Percentiles rank a stretch among this genome's conserved stretches.
phyloP scores from a whole-genome alignment of 1,139 yeast species.

The Blastobotrys persicus region DNA sequence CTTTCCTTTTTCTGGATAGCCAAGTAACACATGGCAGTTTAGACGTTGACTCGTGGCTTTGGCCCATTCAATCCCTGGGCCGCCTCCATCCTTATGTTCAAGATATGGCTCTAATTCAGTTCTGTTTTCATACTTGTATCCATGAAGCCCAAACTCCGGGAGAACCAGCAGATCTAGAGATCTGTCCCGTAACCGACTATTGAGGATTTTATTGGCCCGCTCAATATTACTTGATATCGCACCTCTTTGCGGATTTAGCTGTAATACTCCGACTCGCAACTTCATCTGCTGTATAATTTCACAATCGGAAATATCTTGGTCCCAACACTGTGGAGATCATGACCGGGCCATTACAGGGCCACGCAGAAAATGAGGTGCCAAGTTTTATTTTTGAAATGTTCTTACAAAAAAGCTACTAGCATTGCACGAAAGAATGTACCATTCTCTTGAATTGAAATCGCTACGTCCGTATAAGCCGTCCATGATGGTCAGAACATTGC shows the following conservation, averaged over 20 bases:
- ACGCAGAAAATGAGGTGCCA: too few species aligned
- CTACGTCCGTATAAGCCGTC: too few species aligned
- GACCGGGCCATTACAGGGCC: too few species aligned
- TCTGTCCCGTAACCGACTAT: constrained; percentile 25
- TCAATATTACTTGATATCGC: constrained; percentile 53
- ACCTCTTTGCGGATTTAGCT: constrained; percentile 65
- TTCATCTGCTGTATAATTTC: constrained; percentile 24
- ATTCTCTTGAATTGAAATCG: too few species aligned
- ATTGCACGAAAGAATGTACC: too few species aligned
- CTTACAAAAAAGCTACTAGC: too few species aligned
- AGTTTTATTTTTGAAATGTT: too few species aligned
- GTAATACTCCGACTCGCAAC: constrained; percentile 62
- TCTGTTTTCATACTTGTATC: constrained; percentile 63
- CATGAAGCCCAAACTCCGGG: constrained; percentile 85
- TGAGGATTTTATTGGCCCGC: constrained; percentile 47
- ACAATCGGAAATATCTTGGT: too few species aligned
- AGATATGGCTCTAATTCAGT: constrained; percentile 59
- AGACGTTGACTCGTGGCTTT: constrained; percentile 48
- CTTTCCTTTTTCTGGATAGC: constrained; percentile 65
- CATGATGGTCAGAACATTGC: too few species aligned
- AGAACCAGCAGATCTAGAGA: constrained; percentile 55
- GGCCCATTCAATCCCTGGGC: constrained; percentile 59
- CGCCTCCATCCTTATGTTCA: constrained; percentile 43
- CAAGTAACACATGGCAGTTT: constrained; percentile 70
- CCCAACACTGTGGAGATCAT: too few species aligned